Evolutionary conservation across 345 rosid genomes (phyloP).

Genomic region (Salix suchowensis): DNA sequence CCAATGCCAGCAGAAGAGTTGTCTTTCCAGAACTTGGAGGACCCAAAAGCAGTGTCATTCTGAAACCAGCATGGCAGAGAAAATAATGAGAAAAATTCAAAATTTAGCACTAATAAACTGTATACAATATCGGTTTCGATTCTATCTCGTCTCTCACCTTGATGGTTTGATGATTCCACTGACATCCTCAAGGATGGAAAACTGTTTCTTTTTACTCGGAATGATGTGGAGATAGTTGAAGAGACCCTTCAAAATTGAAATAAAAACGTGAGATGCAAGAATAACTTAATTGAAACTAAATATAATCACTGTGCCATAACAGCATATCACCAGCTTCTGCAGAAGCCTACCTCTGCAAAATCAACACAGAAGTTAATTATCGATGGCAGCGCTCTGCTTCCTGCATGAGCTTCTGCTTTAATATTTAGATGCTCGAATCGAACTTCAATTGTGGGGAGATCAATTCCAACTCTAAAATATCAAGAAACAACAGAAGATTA

Average conservation of each 20-base stretch:
- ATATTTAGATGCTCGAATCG: constrained; percentile 44
- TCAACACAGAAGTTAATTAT: constrained; percentile 43
- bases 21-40: constrained; percentile 91
- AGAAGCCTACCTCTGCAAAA: constrained; percentile 46
- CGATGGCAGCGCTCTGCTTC: constrained; percentile 66
- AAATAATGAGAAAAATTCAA: neutral
- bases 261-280: neutral
- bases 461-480: constrained; percentile 47
- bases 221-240: constrained; percentile 33
- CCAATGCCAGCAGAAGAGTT: constrained; percentile 70
- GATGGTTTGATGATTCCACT: constrained; percentile 69
- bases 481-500: neutral
- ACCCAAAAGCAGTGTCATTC: constrained; percentile 77
- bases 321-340: neutral
- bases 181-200: constrained; percentile 60
- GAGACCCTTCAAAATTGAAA: constrained; percentile 16
- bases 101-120: neutral
- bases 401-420: constrained; percentile 57
- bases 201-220: constrained; percentile 43
- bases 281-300: neutral
- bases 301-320: neutral
- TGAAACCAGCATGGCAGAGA: constrained; percentile 12
- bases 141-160: constrained; percentile 30
- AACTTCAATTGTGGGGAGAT: constrained; percentile 47
- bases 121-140: neutral